Conservation (phyloP, 1,284 basidiomycete species). For the Leucoagaricus sp. region DNA sequence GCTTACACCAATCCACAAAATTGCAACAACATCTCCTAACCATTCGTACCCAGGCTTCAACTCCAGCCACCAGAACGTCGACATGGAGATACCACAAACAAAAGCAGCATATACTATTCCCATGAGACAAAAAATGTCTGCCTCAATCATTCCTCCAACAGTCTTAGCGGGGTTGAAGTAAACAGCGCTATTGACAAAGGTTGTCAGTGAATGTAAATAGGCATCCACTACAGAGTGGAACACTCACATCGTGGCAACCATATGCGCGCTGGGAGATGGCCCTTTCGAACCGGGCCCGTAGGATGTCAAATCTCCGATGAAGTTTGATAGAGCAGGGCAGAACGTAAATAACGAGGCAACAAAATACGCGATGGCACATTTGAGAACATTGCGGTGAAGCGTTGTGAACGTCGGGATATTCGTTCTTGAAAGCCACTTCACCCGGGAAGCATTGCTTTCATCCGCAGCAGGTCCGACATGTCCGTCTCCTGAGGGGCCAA, state of each 20-base stretch:
- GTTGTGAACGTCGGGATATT: constrained; percentile 24
- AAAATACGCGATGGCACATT: constrained; percentile 91
- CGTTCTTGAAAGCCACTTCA: not conserved
- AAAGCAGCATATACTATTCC: constrained; percentile 74
- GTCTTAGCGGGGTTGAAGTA: constrained; percentile 89
- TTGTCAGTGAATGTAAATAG: not conserved
- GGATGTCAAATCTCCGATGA: constrained; percentile 64
- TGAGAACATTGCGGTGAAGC: constrained; percentile 76
- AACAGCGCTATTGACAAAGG: constrained; percentile 53
- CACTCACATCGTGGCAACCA: constrained; percentile 85
- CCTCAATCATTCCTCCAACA: constrained; percentile 89
- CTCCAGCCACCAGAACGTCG: constrained; percentile 79
- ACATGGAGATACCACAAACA: constrained; percentile 77
- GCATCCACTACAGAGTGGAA: not conserved
- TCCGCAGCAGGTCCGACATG: not conserved
- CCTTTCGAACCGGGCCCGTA: constrained; percentile 44
- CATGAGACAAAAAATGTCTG: constrained; percentile 76
- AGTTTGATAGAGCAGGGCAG: constrained; percentile 64
- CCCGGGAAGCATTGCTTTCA: not conserved
- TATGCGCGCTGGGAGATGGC: constrained; percentile 79
- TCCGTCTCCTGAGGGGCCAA: not conserved
- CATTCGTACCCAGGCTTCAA: constrained; percentile 65
- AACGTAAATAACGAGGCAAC: constrained; percentile 94
- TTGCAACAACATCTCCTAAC: constrained; percentile 66
- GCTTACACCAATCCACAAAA: constrained; percentile 81